phyloP scores from a whole-genome alignment of 2,329 filamentous ascomycete genomes.

The Nemania sp. region DNA sequence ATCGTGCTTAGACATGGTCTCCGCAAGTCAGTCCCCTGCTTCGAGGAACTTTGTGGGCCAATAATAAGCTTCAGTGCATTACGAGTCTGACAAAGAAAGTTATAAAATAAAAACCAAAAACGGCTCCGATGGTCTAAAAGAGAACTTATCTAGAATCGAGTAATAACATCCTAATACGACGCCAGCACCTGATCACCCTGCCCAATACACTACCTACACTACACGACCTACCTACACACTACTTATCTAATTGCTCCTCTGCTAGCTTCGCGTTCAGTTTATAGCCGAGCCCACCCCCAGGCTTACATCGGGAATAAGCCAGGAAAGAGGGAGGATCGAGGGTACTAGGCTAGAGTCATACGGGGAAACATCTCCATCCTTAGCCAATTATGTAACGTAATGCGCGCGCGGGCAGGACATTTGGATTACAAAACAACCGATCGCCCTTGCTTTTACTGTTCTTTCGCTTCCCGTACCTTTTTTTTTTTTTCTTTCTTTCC shows the following conservation, averaged over 20 bases:
- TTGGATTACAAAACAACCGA: no score
- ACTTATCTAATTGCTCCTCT: no score
- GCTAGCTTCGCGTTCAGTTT: no score
- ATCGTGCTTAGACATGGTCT: constrained; percentile 16
- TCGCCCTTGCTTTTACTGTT: not conserved
- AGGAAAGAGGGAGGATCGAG: not conserved
- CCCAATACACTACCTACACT: no score
- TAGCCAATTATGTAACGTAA: not conserved
- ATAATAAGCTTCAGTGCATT: not conserved
- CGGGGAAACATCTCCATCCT: not conserved
- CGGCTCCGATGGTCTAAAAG: not conserved
- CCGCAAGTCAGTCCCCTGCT: not conserved
- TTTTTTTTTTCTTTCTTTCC: not conserved
- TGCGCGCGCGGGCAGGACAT: no score
- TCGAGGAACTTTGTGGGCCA: not conserved
- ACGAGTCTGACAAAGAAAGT: not conserved
- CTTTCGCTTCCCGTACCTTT: not conserved
- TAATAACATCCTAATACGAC: no score
- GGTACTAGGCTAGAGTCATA: not conserved
- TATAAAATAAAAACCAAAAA: not conserved
- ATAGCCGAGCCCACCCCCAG: not conserved
- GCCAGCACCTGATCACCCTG: no score
- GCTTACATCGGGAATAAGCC: constrained; percentile 9
- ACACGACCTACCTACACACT: no score
- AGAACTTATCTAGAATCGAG: not conserved